Base-by-base conservation (phyloP, 306 rosid genomes). In the Castanea crenata region DNA sequence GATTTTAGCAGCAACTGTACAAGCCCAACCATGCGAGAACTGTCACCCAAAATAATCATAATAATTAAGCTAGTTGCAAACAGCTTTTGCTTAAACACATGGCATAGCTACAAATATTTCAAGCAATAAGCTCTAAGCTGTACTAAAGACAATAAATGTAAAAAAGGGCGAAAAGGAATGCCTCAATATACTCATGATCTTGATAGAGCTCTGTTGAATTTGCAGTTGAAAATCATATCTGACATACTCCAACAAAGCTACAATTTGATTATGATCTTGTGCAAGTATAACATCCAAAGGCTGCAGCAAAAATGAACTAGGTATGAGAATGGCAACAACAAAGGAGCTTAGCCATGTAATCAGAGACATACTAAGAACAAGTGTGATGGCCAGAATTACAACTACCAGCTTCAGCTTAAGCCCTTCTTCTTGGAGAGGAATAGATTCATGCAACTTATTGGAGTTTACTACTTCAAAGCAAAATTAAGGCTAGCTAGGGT, bases 11-110 rank as follows among this genome's bases (percentile, higher is more conserved):
- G 85, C 71, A 92, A 77, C 61, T 80, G 97, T 81, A 95, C 97
- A 76, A 95, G 96, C 87, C 97, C 97, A 81, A 82, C 91, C 96
- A 92, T 92, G 74, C 99, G 99, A 82, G 99, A 91, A 86, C 99
- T 95, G 90, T 74, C 74, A 84, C 77, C 72, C 76, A 88, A 80
- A 79, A 25, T 29, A 67, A 61, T 59, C 29, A 83, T 38, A 74
- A 77, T 57, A 82, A 31, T 55, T 10, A 12, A 9, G 78, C 25
- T 27, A 71, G 32, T 65, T 16, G 9, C 44, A 76, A 12, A 65
- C 38, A 55, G 25, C 79, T 44, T 65, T 51, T 18, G 64, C 35
- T 19, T 74, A 18, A 54, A 84, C 71, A 27, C 51, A 34, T 23
- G 4, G 62, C 44, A 69, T 75, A 79, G 59, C 29, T 70, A 1